phyloP scores from a whole-genome alignment of 768 basidiomycete genomes.

The Sarcodon aspratus region DNA sequence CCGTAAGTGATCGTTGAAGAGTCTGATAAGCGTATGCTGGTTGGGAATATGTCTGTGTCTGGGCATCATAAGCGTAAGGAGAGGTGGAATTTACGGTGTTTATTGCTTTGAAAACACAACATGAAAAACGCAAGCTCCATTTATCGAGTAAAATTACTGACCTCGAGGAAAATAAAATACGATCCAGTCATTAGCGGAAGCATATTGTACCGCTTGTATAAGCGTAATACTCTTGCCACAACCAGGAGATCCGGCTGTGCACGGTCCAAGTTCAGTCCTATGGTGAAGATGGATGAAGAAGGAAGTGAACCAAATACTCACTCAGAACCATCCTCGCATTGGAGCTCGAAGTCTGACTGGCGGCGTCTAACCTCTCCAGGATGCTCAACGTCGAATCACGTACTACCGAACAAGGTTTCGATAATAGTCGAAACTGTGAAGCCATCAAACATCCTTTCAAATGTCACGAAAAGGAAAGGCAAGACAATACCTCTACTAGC shows the following conservation, averaged over 20 bases:
- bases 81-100: conserved; percentile 68
- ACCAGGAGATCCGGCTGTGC: conserved; percentile 59
- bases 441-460: conserved; percentile 5
- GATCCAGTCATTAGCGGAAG: conserved; percentile 56
- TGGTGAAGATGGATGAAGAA: not conserved
- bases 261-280: not conserved
- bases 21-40: conserved; percentile 51
- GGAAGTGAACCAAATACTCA: conserved; percentile 21
- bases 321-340: conserved; percentile 54
- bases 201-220: conserved; percentile 68
- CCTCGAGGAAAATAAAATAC: conserved; percentile 80
- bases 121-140: not conserved
- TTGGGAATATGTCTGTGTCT: conserved; percentile 70
- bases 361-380: conserved; percentile 38
- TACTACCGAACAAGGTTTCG: conserved; percentile 61
- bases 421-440: conserved; percentile 54
- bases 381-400: conserved; percentile 53
- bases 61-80: conserved; percentile 59
- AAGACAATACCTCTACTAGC: conserved; percentile 52
- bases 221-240: conserved; percentile 75
- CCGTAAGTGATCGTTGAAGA: conserved; percentile 47
- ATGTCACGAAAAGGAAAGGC: not conserved
- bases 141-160: conserved; percentile 16
- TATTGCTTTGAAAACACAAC: conserved; percentile 9
- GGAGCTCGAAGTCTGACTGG: conserved; percentile 35